These are phyloP conservation scores for Ustilago hordei DNA, from an alignment of 1,284 basidiomycete species.

Conservation along the genomic window DNA sequence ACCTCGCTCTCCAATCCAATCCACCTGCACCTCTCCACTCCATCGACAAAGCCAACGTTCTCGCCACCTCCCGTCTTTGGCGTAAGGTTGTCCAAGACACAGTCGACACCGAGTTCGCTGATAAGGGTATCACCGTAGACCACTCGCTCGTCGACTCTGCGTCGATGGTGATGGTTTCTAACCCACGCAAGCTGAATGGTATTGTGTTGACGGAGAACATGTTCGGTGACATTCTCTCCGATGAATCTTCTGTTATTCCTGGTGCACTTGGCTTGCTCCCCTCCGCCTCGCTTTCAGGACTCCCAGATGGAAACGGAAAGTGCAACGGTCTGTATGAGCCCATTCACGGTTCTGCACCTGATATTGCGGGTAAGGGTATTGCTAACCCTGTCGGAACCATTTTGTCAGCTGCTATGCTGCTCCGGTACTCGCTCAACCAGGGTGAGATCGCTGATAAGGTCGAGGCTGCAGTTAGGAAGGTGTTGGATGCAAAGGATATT, in stretches of 20 bases:
- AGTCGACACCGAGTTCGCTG: slow-evolving; percentile 61
- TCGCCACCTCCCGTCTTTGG: slow-evolving; percentile 95
- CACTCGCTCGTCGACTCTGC: slow-evolving; percentile 94
- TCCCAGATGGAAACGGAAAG: slow-evolving; percentile 79
- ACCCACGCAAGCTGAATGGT: slow-evolving; percentile 93
- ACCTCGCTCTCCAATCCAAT: slow-evolving; percentile 83
- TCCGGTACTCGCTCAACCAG: slow-evolving; percentile 92
- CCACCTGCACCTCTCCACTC: slow-evolving; percentile 92
- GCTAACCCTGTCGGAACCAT: slow-evolving; percentile 98
- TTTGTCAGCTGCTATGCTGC: slow-evolving; percentile 92
- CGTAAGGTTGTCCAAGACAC: slow-evolving; percentile 74
- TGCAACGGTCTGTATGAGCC: slow-evolving; percentile 92
- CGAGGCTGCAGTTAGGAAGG: slow-evolving; percentile 87
- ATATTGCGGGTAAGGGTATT: slow-evolving; percentile 93
- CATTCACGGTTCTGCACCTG: slow-evolving; percentile 82
- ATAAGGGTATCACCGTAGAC: slow-evolving; percentile 62
- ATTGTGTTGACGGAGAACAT: slow-evolving; percentile 73
- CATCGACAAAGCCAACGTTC: slow-evolving; percentile 98
- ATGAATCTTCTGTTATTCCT: slow-evolving; percentile 96
- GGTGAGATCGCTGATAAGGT: slow-evolving; percentile 81
- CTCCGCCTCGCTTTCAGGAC: slow-evolving; percentile 92
- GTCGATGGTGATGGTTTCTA: slow-evolving; percentile 93
- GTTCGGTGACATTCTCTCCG: slow-evolving; percentile 80
- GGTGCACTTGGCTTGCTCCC: slow-evolving; percentile 96
- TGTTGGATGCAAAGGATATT: slow-evolving; percentile 79